Evolutionary conservation across 225 moss, liverwort and hornwort genomes (phyloP), one percentile per base, ranked within the genome.

Genomic region (Rhytidiadelphus loreus): DNA sequence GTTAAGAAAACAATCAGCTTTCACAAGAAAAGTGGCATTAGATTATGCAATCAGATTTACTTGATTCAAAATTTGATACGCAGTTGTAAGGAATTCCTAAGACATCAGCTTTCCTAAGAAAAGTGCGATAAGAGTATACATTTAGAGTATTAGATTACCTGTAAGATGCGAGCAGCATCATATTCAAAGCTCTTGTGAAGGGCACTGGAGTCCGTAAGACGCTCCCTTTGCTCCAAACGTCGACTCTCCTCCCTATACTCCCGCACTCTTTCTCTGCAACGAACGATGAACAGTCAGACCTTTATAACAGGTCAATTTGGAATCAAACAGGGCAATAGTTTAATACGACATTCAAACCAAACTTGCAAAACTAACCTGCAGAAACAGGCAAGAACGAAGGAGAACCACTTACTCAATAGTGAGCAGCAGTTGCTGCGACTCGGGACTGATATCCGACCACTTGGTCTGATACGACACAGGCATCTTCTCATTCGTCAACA

Each of bases 211-310:
- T 97, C 96, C 75, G 95, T 93, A 33, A 94, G 87, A 35, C 96
- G 96, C 76, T 96, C 94, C 73, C 99, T 95, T 84, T 96, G 96
- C 88, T 99, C 99, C 87, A 99, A 84, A 78, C 96, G 94, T 81
- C 97, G 93, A 91, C 99, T 99, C 89, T 99, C 99, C 76, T 99
- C 99, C 81, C 96, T 92, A 83, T 95, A 96, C 93, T 93, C 97
- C 88, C 92, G 90, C 71, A 99, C 93, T 89, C 96, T 95, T 81
- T 96, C 99, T 83, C 98, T 98, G 90, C 89, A 88, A 41, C 75
- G 57, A 74, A 88, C 48, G 41, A 81, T 30, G 55, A 66, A 20
- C 19, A 83, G 22, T 87, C 72, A 88, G 62, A 66, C 80, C 66
- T 81, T n/a, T 15, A 16, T 1, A 85, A 22, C 33, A 14, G 29